Evolutionary conservation across 352 stramenopile species (phyloP).

Genomic region (Phytophthora aleatoria): DNA sequence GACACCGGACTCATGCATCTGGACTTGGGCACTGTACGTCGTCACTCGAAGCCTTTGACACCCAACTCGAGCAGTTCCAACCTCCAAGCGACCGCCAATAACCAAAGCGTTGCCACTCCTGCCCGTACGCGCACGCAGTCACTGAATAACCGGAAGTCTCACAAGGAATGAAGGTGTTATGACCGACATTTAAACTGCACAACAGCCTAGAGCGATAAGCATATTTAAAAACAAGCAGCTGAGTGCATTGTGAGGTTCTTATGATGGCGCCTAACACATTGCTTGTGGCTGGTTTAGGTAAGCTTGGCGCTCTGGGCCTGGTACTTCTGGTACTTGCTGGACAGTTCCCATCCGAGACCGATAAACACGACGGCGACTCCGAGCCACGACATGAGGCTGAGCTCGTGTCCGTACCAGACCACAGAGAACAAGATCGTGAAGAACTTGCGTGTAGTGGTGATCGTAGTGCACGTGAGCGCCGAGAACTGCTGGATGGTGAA

Average conservation of each 20-base stretch:
- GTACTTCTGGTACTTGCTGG: slow-evolving; percentile 89
- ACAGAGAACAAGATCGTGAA: slow-evolving; percentile 99
- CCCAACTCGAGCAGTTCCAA: slow-evolving; percentile 32
- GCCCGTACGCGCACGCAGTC: slow-evolving; percentile 48
- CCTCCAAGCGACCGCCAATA: slow-evolving; percentile 9
- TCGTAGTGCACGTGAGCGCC: slow-evolving; percentile 97
- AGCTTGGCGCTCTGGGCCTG: slow-evolving; percentile 54
- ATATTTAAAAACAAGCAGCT: slow-evolving; percentile 16
- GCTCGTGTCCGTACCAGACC: slow-evolving; percentile 94
- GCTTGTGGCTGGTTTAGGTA: slow-evolving; percentile 22
- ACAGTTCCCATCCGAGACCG: slow-evolving; percentile 85
- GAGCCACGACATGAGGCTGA: slow-evolving; percentile 92
- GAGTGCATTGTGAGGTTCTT: slow-evolving; percentile 33
- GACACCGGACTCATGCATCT: slow-evolving; percentile 87
- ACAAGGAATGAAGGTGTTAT: neutral
- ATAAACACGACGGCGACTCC: slow-evolving; percentile 92
- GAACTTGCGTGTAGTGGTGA: slow-evolving; percentile 99
- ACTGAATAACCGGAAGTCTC: slow-evolving; percentile 9
- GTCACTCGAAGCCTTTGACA: slow-evolving; percentile 36
- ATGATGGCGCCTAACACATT: slow-evolving; percentile 23
- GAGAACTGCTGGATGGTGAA: slow-evolving; percentile 98
- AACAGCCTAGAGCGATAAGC: slow-evolving; percentile 9
- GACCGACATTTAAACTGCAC: slow-evolving; percentile 6
- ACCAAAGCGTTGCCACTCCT: slow-evolving; percentile 24
- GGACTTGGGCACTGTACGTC: slow-evolving; percentile 59